Conservation (phyloP, 2,329 filamentous ascomycete species). For the Diplodia corticola region DNA sequence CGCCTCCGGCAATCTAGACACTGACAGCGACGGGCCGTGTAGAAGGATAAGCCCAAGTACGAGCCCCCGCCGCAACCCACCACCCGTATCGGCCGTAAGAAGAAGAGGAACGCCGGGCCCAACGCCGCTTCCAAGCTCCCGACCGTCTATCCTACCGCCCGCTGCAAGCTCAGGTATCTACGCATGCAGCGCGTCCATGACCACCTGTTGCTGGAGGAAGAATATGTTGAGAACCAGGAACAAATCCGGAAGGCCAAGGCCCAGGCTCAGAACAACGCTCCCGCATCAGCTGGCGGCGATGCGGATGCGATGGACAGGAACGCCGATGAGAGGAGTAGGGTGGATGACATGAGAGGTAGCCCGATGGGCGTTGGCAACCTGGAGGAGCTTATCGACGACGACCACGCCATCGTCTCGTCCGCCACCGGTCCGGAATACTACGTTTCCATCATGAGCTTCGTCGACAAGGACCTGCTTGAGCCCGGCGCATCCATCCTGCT, state of each 20-base stretch:
- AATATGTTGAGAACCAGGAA: conserved; percentile 99
- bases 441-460: conserved; percentile 99
- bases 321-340: conserved; percentile 89
- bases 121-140: conserved; percentile 95
- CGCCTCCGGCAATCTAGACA: background rate
- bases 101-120: conserved; percentile 91
- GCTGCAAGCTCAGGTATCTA: conserved; percentile 95
- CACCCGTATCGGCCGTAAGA: conserved; percentile 95
- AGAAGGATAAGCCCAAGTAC: conserved; percentile 99
- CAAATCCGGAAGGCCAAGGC: conserved; percentile 89
- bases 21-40: conserved; percentile 22
- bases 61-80: conserved; percentile 96
- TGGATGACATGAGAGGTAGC: conserved; percentile 97
- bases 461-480: conserved; percentile 97
- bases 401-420: conserved; percentile 97
- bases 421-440: conserved; percentile 98
- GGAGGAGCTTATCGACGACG: conserved; percentile 98
- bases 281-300: conserved; percentile 60
- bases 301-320: conserved; percentile 80
- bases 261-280: conserved; percentile 62
- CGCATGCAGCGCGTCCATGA: conserved; percentile 99
- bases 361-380: conserved; percentile 98
- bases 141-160: conserved; percentile 87
- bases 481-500: conserved; percentile 92
- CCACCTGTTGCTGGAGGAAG: conserved; percentile 92